A percentile compares a stretch with the other conserved stretches of the same genome.
Evolutionary conservation across 23 red algal species (phyloP).

Genomic region (Gracilaria caudata): DNA sequence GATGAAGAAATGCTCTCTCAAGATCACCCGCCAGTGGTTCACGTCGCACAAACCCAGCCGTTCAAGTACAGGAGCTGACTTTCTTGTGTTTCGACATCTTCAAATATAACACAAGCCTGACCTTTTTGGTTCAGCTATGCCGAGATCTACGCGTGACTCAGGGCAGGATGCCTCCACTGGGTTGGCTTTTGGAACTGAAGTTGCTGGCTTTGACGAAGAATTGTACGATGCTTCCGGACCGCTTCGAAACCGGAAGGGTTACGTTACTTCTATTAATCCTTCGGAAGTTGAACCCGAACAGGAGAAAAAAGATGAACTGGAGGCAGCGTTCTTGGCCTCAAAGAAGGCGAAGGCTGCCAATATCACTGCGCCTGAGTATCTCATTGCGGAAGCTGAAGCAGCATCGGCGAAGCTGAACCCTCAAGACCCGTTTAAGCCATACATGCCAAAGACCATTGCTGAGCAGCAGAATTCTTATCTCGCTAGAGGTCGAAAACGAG

Average conservation of each 20-base stretch:
- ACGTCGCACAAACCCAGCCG: background rate
- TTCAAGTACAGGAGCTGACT: no score
- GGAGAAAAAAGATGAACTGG: slow-evolving; percentile 27
- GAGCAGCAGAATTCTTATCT: slow-evolving; percentile 64
- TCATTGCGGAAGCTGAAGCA: slow-evolving; percentile 62
- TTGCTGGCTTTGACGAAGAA: slow-evolving; percentile 56
- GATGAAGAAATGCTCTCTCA: background rate
- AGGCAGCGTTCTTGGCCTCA: slow-evolving; percentile 21
- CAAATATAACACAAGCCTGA: no score
- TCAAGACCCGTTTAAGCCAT: slow-evolving; percentile 62
- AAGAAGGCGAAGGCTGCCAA: background rate
- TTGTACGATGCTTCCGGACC: slow-evolving; percentile 31
- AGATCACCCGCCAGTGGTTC: background rate
- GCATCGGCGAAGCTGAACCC: slow-evolving; percentile 38
- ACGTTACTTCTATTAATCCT: slow-evolving; percentile 59
- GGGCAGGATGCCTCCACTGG: slow-evolving; percentile 19
- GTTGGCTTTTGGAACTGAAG: slow-evolving; percentile 52
- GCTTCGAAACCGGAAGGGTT: slow-evolving; percentile 27
- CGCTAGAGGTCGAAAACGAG: slow-evolving; percentile 37
- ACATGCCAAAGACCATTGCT: slow-evolving; percentile 57
- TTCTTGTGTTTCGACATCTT: no score
- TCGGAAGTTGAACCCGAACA: background rate
- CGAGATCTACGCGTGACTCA: slow-evolving; percentile 13
- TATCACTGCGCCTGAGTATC: slow-evolving; percentile 48
- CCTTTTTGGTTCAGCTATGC: slow-evolving; percentile 20